Base-by-base conservation (phyloP, 1,284 basidiomycete species). In the Rhodotorula sp. region DNA sequence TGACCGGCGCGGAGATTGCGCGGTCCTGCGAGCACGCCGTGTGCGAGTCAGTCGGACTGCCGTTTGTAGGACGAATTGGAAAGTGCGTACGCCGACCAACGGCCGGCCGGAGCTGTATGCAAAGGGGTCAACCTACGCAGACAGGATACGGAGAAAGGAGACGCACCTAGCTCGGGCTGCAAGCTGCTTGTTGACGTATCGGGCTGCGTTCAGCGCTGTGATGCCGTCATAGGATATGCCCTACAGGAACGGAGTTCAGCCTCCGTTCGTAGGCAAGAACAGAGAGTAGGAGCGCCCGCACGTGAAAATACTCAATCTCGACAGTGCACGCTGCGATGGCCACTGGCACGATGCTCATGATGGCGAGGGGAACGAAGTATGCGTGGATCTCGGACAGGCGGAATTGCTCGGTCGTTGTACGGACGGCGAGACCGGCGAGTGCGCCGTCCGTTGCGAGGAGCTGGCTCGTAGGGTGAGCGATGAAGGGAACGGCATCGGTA, bases 391-490 rank as follows among this genome's bases (percentile, higher is more conserved):
- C 48, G 15, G 34, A 36, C 25, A 61, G 34, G 27, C 36, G 60
- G 10, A 61, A 44, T 10, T 64, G 29, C 25, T 55, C 39, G 15
- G n/a, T 44, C 1, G 39, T 29, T 13, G 41, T n/a, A 0, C 68
- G 64, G 22, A 64, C 53, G 25, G 61, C 13, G 13, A 67, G 27
- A 15, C 56, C 71, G 25, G 50, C 53, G 9, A 50, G n/a, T 12
- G 71, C 68, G 8, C 57, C 64, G 37, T 73, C 71, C 0, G 71
- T 66, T 1, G 48, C 61, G 34, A 69, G 60, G 2, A 73, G 27
- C 48, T 70, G 67, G 12, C 56, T 6, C 12, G 25, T 6, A 10
- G 58, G 39, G 9, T 48, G 50, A 41, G 63, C 57, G 8, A 56
- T 34, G 12, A 39, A 37, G 12, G 54, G 9, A 5, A 48, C 2